A percentile compares a stretch with the other conserved stretches of the same genome.
phyloP scores from a whole-genome alignment of 768 basidiomycete genomes.

The Mycena polygramma region DNA sequence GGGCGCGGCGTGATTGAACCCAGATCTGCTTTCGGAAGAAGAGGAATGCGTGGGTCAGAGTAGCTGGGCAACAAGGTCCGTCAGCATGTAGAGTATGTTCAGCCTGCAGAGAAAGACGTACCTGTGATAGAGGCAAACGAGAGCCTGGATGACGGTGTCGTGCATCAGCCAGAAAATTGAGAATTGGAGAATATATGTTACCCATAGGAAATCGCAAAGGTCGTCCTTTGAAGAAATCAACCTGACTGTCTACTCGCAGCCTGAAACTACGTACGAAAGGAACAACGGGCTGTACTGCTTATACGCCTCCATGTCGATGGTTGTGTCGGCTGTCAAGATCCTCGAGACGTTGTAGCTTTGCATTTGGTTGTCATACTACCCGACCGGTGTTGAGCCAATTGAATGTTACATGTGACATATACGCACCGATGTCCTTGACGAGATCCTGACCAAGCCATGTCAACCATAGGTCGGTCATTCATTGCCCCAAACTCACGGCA shows the following conservation, averaged over 20 bases:
- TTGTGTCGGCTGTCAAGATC: slow-evolving; percentile 66
- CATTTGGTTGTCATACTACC: slow-evolving; percentile 76
- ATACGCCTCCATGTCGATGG: slow-evolving; percentile 69
- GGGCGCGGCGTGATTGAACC: slow-evolving; percentile 75
- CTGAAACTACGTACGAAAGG: slow-evolving; percentile 9
- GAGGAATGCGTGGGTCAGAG: slow-evolving; percentile 76
- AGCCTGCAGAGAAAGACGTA: neutral
- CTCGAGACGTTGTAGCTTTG: slow-evolving; percentile 65
- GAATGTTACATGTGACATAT: slow-evolving; percentile 36
- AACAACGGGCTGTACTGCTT: slow-evolving; percentile 22
- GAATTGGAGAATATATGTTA: slow-evolving; percentile 61
- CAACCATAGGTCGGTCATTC: neutral
- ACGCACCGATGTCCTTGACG: slow-evolving; percentile 27
- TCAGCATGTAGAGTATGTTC: neutral
- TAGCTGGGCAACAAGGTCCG: slow-evolving; percentile 50
- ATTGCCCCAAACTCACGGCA: slow-evolving; percentile 55
- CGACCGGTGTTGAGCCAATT: slow-evolving; percentile 11
- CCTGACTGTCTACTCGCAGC: neutral
- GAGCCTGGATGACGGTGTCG: slow-evolving; percentile 80
- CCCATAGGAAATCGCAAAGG: slow-evolving; percentile 39
- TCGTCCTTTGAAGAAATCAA: slow-evolving; percentile 37
- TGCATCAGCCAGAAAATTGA: slow-evolving; percentile 67
- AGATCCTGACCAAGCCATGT: slow-evolving; percentile 3
- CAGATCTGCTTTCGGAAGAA: slow-evolving; percentile 87
- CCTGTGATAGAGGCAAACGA: slow-evolving; percentile 84